Conservation (phyloP, 1,284 basidiomycete species). For the Dichomitus squalens region DNA sequence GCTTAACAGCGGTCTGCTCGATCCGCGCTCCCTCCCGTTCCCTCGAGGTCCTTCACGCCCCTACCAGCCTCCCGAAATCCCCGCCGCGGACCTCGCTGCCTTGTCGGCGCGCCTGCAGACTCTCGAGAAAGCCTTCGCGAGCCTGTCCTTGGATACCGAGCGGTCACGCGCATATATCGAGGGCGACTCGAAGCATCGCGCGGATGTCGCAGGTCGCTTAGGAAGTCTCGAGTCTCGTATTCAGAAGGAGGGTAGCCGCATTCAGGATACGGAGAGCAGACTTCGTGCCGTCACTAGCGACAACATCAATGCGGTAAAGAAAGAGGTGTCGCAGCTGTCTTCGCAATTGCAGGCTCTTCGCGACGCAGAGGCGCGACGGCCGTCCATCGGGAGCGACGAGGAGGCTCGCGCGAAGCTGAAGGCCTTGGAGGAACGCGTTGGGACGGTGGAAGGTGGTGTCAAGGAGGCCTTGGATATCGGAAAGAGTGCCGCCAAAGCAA, state of each 20-base stretch:
- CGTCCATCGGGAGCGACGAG: slow-evolving; percentile 42
- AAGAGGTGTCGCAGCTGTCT: slow-evolving; percentile 57
- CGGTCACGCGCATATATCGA: slow-evolving; percentile 52
- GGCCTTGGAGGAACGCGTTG: slow-evolving; percentile 63
- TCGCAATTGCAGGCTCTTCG: slow-evolving; percentile 46
- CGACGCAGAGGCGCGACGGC: slow-evolving; percentile 30
- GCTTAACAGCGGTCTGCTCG: slow-evolving; percentile 38
- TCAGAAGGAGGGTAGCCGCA: slow-evolving; percentile 52
- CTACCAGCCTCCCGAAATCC: slow-evolving; percentile 52
- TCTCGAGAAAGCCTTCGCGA: slow-evolving; percentile 64
- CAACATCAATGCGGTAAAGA: slow-evolving; percentile 50
- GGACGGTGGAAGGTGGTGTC: slow-evolving; percentile 66
- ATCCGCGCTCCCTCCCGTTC: slow-evolving; percentile 35
- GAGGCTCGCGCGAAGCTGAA: slow-evolving; percentile 58
- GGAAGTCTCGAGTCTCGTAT: slow-evolving; percentile 60
- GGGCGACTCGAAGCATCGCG: slow-evolving; percentile 47
- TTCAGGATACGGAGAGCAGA: slow-evolving; percentile 56
- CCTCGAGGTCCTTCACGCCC: slow-evolving; percentile 34
- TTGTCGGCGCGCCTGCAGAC: slow-evolving; percentile 66
- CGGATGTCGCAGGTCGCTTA: slow-evolving; percentile 54
- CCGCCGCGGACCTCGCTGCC: slow-evolving; percentile 70
- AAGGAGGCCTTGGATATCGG: slow-evolving; percentile 71
- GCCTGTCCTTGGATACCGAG: slow-evolving; percentile 56
- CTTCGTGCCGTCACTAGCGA: slow-evolving; percentile 47
- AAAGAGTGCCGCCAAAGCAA: slow-evolving; percentile 48